Conservation (phyloP, 306 rosid genomes). For the Gleditsia sinensis region DNA sequence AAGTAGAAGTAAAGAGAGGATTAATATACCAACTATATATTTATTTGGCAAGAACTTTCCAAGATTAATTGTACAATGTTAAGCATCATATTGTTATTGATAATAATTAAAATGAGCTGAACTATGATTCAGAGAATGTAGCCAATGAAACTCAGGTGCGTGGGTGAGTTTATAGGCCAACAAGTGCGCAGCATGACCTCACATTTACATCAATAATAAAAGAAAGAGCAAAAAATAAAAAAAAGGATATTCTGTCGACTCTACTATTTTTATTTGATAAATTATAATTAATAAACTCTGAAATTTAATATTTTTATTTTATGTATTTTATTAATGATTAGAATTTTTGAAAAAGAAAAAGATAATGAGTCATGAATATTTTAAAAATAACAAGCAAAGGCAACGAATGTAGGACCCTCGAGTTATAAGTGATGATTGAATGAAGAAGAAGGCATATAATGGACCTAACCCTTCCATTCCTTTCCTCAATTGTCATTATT, state of each 20-base stretch:
- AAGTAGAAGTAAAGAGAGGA: background rate
- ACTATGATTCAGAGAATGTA: background rate
- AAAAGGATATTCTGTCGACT: too few species aligned
- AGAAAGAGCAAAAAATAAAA: too few species aligned
- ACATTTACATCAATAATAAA: constrained; percentile 42
- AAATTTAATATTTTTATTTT: too few species aligned
- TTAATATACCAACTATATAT: background rate
- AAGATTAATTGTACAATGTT: background rate
- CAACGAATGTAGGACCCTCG: constrained; percentile 40
- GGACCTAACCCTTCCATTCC: constrained; percentile 57
- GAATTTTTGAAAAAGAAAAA: too few species aligned
- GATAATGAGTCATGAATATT: background rate
- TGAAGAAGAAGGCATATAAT: constrained; percentile 35
- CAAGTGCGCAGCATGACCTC: constrained; percentile 58
- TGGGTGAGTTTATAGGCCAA: constrained; percentile 27
- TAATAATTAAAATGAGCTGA: background rate
- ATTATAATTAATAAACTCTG: too few species aligned
- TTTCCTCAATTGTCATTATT: constrained; percentile 53
- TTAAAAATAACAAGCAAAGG: constrained; percentile 20
- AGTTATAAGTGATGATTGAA: constrained; percentile 47
- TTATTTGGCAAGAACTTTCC: background rate
- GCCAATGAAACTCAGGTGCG: background rate
- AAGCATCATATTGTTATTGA: constrained; percentile 2
- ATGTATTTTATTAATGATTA: background rate
- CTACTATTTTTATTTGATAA: too few species aligned